Base-by-base conservation (phyloP, 805 yeast genomes). In the Starmerella sirachaensis region DNA sequence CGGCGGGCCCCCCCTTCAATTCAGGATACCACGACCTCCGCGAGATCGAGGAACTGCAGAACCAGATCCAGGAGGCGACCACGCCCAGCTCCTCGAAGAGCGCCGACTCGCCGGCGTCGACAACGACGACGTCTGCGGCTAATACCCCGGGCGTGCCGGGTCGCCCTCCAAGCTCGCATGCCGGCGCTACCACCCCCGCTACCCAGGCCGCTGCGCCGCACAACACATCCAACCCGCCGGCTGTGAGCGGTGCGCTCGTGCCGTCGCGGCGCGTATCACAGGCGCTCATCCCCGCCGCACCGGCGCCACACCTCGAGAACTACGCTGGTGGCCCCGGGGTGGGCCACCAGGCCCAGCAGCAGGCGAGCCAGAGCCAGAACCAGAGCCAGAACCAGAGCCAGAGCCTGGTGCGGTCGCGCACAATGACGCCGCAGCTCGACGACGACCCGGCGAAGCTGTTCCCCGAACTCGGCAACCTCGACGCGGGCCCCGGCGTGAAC, bases 1-100 rank as follows among this genome's bases (percentile, higher is more conserved):
- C 25, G 12, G 40, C 18, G n/a, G 35, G 31, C 13, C 29, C 27
- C 12, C 25, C 29, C 22, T 13, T 16, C 18, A 39, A 33, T 20
- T 23, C 41, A 13, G 35, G 37, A 21, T 42, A 44, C 37, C 43
- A 40, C 28, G 50, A 51, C 33, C 43, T 51, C 18, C 45, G 43
- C 21, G 54, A 51, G 30, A 43, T 50, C 35, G 49, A 49, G 42
- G 46, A 48, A 29, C 34, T 50, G 38, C 53, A 50, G 35, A 35
- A 44, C 20, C 52, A 45, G 38, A 50, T 50, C 36, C 41, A 47
- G 20, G 47, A 42, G 31, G 35, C 38, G 16, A 38, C 29, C 20
- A 32, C 37, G n/a, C 38, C 40, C 9, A 35, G 26, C 22, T n/a
- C n/a, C n/a, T n/a, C n/a, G n/a, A n/a, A n/a, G n/a, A 32, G 38